A percentile compares a stretch with the other conserved stretches of the same genome.
These are phyloP conservation scores for Psidium friedrichsthalianum DNA, from an alignment of 345 rosid genomes.

Conservation along the genomic window DNA sequence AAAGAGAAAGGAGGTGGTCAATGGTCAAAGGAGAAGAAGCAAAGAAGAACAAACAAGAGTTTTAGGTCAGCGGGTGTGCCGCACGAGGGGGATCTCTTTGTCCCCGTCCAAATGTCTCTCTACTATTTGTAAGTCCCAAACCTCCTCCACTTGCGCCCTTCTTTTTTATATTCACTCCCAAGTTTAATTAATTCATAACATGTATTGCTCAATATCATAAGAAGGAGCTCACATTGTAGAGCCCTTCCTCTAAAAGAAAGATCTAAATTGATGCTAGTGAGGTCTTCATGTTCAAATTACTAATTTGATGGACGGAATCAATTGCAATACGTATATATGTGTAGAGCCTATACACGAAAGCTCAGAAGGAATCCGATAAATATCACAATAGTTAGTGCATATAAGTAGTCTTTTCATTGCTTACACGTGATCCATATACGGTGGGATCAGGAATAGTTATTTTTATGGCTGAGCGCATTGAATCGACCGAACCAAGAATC, in stretches of 20 bases:
- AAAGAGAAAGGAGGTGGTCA: constrained; percentile 16
- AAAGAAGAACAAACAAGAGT: not conserved
- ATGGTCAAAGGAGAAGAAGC: constrained; percentile 31
- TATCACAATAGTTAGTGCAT: not conserved
- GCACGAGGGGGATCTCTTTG: constrained; percentile 28
- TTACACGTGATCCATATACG: not conserved
- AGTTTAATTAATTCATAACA: not conserved
- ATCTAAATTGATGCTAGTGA: not conserved
- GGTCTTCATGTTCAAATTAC: not conserved
- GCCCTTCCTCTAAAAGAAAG: not conserved
- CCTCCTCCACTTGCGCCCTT: constrained; percentile 6
- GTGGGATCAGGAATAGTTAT: not conserved
- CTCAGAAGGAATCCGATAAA: not conserved
- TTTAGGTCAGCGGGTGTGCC: constrained; percentile 41
- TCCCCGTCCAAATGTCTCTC: not conserved
- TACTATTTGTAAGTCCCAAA: not conserved
- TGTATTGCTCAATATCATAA: not conserved
- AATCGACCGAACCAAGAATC: too few relatives aligned
- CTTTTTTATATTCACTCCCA: not conserved
- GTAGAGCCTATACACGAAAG: not conserved
- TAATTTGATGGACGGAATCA: not conserved
- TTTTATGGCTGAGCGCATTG: too few relatives aligned
- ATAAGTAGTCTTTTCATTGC: not conserved
- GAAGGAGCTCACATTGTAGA: not conserved
- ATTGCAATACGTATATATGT: rapidly evolving